Base-by-base conservation (phyloP, 2,329 filamentous ascomycete genomes). In the Lojkania enalia region DNA sequence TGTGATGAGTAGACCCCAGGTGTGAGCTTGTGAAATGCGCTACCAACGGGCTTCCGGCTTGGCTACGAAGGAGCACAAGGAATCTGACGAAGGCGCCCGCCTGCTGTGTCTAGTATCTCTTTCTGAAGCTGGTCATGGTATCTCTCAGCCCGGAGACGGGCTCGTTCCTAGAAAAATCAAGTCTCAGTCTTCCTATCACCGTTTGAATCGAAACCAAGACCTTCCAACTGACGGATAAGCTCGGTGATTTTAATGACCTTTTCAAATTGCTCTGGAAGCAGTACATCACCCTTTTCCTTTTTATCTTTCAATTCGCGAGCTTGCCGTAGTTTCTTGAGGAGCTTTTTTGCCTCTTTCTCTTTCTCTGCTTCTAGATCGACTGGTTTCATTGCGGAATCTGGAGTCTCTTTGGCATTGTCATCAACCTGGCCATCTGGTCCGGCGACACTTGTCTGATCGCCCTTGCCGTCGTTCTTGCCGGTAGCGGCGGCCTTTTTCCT, bases 201-300 rank as follows among this genome's bases (percentile, higher is more conserved):
- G 7, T 95, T 87, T 1, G 81, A 73, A 67, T 95, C 87, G 52
- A 97, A 90, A 0, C 92, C 92, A 20, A 99, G 77, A 2, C 82
- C 80, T 60, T 95, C 88, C 44, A 99, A 74, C 67, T 97, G 91
- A 11, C 90, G 82, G 46, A 96, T 85, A 39, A 99, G 79, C 74
- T 99, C 94, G 52, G 89, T 90, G 67, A 99, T 96, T 72, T 94
- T 95, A 69, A 96, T 95, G 43, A 99, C 89, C 75, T 99, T 99
- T 58, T 92, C 90, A 53, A 97, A 86, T 74, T 99, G 94, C 74
- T 99, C 94, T 0, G 91, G 92, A 19, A 97, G 77, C 49, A 99
- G 73, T 3, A 82, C 79, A 65, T 89, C 87, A 15, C 94, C 94
- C 44, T 84, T 85, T 18, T 95, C 88, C 71, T 95, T 95, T 78